Evolutionary conservation across 2,329 filamentous ascomycete genomes (phyloP).

Genomic region (Botryotinia calthae): DNA sequence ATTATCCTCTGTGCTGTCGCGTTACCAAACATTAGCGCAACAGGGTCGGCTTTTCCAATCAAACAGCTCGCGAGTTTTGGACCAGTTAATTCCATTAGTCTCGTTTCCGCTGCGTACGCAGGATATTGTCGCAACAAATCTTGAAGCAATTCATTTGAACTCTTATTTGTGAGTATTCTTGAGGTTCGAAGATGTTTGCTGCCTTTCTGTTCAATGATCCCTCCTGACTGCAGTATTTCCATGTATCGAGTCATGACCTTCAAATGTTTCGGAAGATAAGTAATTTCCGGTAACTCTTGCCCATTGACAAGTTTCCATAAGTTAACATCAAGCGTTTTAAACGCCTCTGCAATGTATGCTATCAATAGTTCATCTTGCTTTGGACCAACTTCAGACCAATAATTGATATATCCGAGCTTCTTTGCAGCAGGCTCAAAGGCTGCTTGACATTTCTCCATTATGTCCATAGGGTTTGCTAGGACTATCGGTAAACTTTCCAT

Average conservation of each 20-base stretch:
- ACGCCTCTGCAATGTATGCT: constrained; percentile 38
- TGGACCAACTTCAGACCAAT: background rate
- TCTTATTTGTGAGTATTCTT: background rate
- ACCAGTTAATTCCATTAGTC: constrained; percentile 27
- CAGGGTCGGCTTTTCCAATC: constrained; percentile 26
- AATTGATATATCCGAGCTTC: constrained; percentile 3
- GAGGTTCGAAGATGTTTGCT: constrained; percentile 20
- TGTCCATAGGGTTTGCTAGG: background rate
- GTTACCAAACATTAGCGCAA: constrained; percentile 32
- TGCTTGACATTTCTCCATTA: background rate
- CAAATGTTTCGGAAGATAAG: constrained; percentile 31
- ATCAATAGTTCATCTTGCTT: constrained; percentile 5
- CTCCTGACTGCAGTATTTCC: constrained; percentile 31
- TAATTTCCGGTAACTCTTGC: constrained; percentile 26
- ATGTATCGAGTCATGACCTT: constrained; percentile 35
- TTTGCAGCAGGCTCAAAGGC: background rate
- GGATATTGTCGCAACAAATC: constrained; percentile 37
- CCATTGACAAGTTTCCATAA: constrained; percentile 28
- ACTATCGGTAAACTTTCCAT: background rate
- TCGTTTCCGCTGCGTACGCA: constrained; percentile 32
- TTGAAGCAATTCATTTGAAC: constrained; percentile 8
- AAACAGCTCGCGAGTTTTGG: constrained; percentile 28
- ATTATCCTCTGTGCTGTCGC: constrained; percentile 25
- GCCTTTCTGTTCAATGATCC: constrained; percentile 22
- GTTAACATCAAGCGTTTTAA: constrained; percentile 33